Base-by-base conservation (phyloP, 2,329 filamentous ascomycete genomes). In the Colletotrichum caudatum region DNA sequence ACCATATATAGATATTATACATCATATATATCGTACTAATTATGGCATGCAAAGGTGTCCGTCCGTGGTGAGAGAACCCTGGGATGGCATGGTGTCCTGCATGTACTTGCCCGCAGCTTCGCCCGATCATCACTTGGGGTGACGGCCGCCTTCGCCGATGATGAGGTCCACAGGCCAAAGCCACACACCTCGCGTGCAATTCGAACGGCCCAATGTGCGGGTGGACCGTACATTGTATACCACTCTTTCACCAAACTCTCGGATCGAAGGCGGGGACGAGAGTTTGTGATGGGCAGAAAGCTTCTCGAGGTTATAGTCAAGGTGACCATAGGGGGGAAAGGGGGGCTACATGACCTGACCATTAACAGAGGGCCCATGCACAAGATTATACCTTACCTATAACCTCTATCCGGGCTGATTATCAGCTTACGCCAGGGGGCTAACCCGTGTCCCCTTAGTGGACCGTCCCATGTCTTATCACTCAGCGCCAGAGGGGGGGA, bases 381-480 rank as follows among this genome's bases (percentile, higher is more conserved):
- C n/a, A n/a, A n/a, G n/a, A n/a, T n/a, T n/a, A n/a, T n/a, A n/a
- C n/a, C n/a, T n/a, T n/a, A n/a, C n/a, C n/a, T n/a, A n/a, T n/a
- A n/a, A n/a, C n/a, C n/a, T n/a, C n/a, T n/a, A n/a, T 62, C 33
- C 29, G 54, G 51, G 57, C 11, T 16, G 50, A 29, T 33, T 41
- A 51, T 41, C 59, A n/a, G 26, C 53, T 61, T 70, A 37, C 8
- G 33, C 53, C 33, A 56, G 33, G 20, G 11, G n/a, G 12, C 20
- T 16, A 33, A 35, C 33, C 12, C 16, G 18, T 50, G 16, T 11
- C 11, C 20, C 33, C 35, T 29, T 48, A 67, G 62, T 71, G 68
- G 68, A 8, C 41, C 46, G 29, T 61, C 54, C 33, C 60, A 60
- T 56, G 37, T 61, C 54, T 56, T 60, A 60, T 56, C 67, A 9